Evolutionary conservation across 1,284 basidiomycete species (phyloP), one percentile per base, ranked within the genome.

Genomic region (Apiotrichum laibachii): DNA sequence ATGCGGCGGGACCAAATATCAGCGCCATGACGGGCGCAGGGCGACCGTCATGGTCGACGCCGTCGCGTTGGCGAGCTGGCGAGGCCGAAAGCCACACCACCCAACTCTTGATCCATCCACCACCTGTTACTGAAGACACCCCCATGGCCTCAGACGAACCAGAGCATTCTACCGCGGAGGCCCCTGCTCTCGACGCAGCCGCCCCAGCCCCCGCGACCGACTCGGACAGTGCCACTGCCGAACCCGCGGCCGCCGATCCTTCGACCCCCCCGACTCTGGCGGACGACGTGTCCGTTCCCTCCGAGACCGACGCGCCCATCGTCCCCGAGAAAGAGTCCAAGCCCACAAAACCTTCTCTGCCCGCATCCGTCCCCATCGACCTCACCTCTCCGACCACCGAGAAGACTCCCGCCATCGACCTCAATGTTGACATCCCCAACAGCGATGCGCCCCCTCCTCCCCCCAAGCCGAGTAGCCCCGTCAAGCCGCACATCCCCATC

Each of bases 361-460:
- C 48, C 34, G 48, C n/a, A n/a, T 19, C 48, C 5, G 13, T n/a
- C 5, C 43, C 43, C 43, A 44, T 44, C 43, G 18, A 49, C 47
- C 57, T 42, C 48, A 31, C 16, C 48, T 40, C 15, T 19, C 42
- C 16, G 31, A 42, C 53, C n/a, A 31, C 57, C 19, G 13, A 37
- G 15, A 13, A 33, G 13, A 37, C 34, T 22, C 39, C 11, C 44
- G 33, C 11, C 8, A 42, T 42, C 40, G 40, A 19, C 50, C 19
- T 21, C 11, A 16, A 13, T 6, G 33, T 21, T 33, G n/a, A 22
- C 43, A 33, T 49, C 47, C 10, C 44, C 10, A 37, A 9, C 42
- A 49, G 16, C 35, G 59, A 60, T 35, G 5, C 60, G 13, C 59
- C 59, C 7, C 47, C 55, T 6, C 59, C 51, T 12, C 59, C 59